Evolutionary conservation across 2,329 filamentous ascomycete species (phyloP), one percentile per base, ranked within the genome.

Genomic region (Hortaea werneckii): DNA sequence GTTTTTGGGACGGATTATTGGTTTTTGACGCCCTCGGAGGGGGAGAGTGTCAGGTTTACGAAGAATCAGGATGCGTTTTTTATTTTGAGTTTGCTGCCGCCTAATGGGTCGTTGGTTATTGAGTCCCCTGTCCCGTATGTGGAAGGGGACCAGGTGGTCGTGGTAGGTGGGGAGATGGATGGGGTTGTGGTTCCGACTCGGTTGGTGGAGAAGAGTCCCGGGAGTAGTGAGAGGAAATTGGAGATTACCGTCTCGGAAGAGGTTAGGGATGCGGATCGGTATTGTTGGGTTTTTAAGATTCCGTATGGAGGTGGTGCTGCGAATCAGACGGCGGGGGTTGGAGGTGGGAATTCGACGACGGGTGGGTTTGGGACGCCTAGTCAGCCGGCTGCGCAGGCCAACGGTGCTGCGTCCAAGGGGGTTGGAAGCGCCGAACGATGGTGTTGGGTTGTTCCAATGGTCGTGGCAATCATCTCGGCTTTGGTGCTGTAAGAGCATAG

Each of bases 1-100:
- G 69, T 80, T 13, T 79, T 73, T 56, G 73, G 75, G 45, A 79
- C 77, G 4, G 76, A 70, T 1, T 78, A 76, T 54, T 77, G 73
- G 73, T 69, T 70, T 50, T 58, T 74, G 2, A 66, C 62, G 5
- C 65, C 73, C 0, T 61, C 68, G 11, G 71, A 73, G 41, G 67
- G 68, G 0, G 62, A 60, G 1, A 59, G 68, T 5, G 56, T 77
- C 0, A 59, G 76, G 4, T 79, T 78, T 52, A 78, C 76, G 3
- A 69, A 70, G 52, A 77, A 68, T 0, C 48, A 62, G 1, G 68
- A 74, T 6, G 74, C 76, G 0, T 78, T 79, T 48, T 79, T 77
- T 51, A 64, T 77, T 34, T 50, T 70, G 10, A 67, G 68, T 1
- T 52, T 78, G 30, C 62, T 65, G 5, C 63, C 64, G 38, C 73